phyloP scores from a whole-genome alignment of 441 rosid genomes.

The Adansonia gregorii region DNA sequence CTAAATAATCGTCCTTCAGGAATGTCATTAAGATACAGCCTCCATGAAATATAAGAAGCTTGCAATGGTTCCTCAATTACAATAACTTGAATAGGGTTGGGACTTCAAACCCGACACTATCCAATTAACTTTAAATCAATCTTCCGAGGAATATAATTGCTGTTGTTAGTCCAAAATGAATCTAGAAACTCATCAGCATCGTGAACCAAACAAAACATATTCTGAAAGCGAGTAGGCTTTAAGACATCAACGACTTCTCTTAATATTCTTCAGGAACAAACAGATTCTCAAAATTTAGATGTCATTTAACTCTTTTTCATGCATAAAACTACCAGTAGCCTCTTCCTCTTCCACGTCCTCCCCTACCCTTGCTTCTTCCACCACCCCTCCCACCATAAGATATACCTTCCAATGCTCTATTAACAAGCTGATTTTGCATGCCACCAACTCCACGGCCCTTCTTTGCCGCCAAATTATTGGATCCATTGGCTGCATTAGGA shows the following conservation, averaged over 20 bases:
- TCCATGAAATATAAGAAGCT: no score
- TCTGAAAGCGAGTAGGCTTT: constrained; percentile 2
- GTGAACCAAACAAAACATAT: constrained; percentile 25
- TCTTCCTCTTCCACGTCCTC: constrained; percentile 49
- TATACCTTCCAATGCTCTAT: constrained; percentile 86
- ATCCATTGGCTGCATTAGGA: constrained; percentile 59
- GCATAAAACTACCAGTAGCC: constrained; percentile 46
- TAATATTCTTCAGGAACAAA: constrained; percentile 12
- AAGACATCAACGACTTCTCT: constrained; percentile 31
- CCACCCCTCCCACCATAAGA: constrained; percentile 58
- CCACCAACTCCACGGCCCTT: constrained; percentile 78
- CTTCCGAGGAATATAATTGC: background rate
- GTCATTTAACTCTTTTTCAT: background rate
- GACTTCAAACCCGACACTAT: constrained; percentile 17
- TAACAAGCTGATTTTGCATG: constrained; percentile 78
- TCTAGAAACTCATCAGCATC: constrained; percentile 29
- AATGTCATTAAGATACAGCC: background rate
- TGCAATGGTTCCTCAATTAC: constrained; percentile 19
- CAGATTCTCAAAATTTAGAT: constrained; percentile 16
- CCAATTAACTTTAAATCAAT: constrained; percentile 13
- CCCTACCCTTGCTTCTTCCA: constrained; percentile 1
- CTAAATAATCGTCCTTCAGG: background rate
- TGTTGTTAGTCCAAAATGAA: constrained; percentile 31
- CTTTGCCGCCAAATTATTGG: constrained; percentile 56
- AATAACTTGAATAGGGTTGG: background rate